Evolutionary conservation across 148 eudicot species (phyloP).

Genomic region (Euryodendron excelsum): DNA sequence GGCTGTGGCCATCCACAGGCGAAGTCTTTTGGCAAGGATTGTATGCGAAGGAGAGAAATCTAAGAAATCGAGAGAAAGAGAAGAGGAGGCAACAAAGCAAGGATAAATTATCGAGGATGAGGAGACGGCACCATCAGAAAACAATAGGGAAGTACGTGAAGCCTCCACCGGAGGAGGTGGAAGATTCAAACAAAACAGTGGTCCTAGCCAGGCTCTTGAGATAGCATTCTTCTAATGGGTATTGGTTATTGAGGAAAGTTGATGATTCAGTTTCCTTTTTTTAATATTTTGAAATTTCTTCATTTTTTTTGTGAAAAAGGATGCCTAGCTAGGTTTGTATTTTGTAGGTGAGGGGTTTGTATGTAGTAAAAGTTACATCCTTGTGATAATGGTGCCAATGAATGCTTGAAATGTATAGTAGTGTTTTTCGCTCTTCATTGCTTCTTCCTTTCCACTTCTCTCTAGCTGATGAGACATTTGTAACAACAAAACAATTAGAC

Average conservation of each 20-base stretch:
- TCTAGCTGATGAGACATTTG: not conserved
- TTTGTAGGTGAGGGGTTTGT: slow-evolving; percentile 7
- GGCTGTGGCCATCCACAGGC: slow-evolving; percentile 94
- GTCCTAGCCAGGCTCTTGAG: slow-evolving; percentile 29
- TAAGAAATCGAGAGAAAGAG: slow-evolving; percentile 45
- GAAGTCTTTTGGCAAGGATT: slow-evolving; percentile 86
- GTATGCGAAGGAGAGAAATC: slow-evolving; percentile 60
- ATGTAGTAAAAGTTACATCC: slow-evolving; percentile 31
- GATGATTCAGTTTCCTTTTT: slow-evolving; percentile 33
- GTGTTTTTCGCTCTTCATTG: not conserved
- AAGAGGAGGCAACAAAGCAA: slow-evolving; percentile 49
- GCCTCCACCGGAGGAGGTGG: slow-evolving; percentile 47
- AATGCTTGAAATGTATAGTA: slow-evolving; percentile 4
- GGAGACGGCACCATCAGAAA: slow-evolving; percentile 44
- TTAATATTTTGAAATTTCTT: slow-evolving; percentile 16
- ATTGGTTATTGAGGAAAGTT: slow-evolving; percentile 15
- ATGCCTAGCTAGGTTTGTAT: slow-evolving; percentile 22
- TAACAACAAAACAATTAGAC: not conserved
- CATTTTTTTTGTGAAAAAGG: slow-evolving; percentile 11
- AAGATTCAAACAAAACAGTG: slow-evolving; percentile 25
- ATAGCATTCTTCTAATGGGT: slow-evolving; percentile 34
- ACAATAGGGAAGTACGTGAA: slow-evolving; percentile 72
- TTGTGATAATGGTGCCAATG: not conserved
- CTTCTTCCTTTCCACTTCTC: not conserved
- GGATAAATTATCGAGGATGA: slow-evolving; percentile 66